phyloP scores from a whole-genome alignment of 2,329 filamentous ascomycete species.

The Apiospora aurea region DNA sequence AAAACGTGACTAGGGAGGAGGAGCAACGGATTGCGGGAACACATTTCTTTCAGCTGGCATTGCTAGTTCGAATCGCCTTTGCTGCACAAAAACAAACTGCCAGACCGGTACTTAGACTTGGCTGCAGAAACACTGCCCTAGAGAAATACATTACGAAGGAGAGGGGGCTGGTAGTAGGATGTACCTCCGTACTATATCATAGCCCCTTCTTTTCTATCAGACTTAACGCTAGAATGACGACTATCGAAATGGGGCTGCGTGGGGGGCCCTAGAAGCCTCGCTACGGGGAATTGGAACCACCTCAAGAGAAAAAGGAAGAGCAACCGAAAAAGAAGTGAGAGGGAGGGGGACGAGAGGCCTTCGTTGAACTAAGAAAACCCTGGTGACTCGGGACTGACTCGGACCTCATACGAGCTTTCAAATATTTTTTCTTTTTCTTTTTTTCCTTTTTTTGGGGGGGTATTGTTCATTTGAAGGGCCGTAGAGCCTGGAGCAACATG shows the following conservation, averaged over 20 bases:
- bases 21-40: slow-evolving; percentile 11
- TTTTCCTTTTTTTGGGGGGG: background rate
- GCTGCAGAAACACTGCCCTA: background rate
- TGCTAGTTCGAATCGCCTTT: slow-evolving; percentile 4
- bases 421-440: background rate
- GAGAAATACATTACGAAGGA: background rate
- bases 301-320: background rate
- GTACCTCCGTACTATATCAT: background rate
- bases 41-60: background rate
- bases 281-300: background rate
- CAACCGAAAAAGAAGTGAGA: too few species aligned
- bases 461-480: background rate
- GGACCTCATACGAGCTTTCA: background rate
- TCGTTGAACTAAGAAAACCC: background rate
- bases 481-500: background rate
- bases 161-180: background rate
- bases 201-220: background rate
- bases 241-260: slow-evolving; percentile 9
- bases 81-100: background rate
- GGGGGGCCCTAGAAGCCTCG: background rate
- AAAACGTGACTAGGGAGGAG: background rate
- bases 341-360: background rate
- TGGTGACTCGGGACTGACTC: background rate
- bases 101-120: slow-evolving; percentile 3
- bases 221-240: background rate